Percentiles rank a stretch among this genome's conserved stretches.
These are phyloP conservation scores for Aspergillus eucalypticola DNA, from an alignment of 2,329 filamentous ascomycete species.

Conservation along the genomic window DNA sequence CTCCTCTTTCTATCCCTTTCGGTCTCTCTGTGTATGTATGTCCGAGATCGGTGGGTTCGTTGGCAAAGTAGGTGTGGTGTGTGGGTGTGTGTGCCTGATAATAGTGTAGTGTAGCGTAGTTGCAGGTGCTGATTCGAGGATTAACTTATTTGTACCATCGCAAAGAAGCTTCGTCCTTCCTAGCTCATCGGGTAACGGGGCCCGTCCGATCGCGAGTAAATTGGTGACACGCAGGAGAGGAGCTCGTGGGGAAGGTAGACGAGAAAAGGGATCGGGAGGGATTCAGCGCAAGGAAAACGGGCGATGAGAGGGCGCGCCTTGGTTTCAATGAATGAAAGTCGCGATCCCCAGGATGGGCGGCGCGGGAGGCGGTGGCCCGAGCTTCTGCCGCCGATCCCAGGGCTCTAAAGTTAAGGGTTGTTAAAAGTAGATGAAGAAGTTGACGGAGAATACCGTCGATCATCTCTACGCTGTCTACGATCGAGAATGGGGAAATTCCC, in stretches of 20 bases:
- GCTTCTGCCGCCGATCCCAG: conserved; percentile 26
- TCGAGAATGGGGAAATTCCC: neutral
- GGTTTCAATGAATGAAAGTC: conserved; percentile 32
- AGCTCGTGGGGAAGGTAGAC: neutral
- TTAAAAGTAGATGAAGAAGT: too few species aligned
- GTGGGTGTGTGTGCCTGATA: too few species aligned
- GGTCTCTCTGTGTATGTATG: conserved; percentile 3
- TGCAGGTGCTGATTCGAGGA: conserved; percentile 11
- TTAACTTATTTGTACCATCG: conserved; percentile 30
- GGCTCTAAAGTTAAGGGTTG: neutral
- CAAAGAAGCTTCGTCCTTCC: conserved; percentile 19
- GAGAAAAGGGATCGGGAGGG: neutral
- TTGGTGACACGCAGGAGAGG: neutral
- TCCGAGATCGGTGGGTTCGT: conserved; percentile 10
- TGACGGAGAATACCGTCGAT: too few species aligned
- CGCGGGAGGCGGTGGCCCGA: conserved; percentile 33
- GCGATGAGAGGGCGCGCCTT: conserved; percentile 25
- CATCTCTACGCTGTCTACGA: neutral
- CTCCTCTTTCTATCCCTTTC: conserved; percentile 5
- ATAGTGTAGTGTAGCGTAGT: too few species aligned
- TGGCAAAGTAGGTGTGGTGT: conserved; percentile 22
- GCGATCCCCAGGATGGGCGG: conserved; percentile 38
- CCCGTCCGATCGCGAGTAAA: neutral
- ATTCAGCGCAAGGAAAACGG: conserved; percentile 10
- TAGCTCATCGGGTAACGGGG: conserved; percentile 14